These are phyloP conservation scores for Talaromyces amestolkiae DNA, from an alignment of 2,329 filamentous ascomycete genomes.

Conservation along the genomic window DNA sequence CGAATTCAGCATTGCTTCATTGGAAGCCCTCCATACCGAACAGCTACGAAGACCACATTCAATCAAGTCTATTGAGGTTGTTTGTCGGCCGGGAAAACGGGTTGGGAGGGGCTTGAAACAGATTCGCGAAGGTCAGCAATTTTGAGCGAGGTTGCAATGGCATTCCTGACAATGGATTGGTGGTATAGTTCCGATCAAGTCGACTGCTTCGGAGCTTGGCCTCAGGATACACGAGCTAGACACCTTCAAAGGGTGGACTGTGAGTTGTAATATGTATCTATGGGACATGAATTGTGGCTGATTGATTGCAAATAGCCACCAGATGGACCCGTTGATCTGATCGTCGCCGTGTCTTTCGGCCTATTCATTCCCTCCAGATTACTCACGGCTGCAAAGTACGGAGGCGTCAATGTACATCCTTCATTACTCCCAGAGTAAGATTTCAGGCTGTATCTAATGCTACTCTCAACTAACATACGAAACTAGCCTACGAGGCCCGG, in stretches of 20 bases:
- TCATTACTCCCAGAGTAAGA: constrained; percentile 78
- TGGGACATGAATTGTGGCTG: background rate
- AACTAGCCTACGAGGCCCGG: constrained; percentile 72
- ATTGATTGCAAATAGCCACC: constrained; percentile 52
- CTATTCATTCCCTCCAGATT: constrained; percentile 79
- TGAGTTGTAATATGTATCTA: constrained; percentile 40
- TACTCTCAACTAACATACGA: background rate
- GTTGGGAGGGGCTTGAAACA: constrained; percentile 70
- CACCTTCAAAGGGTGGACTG: constrained; percentile 79
- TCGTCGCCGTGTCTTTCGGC: constrained; percentile 93
- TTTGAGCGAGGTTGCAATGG: background rate
- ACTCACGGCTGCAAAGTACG: constrained; percentile 68
- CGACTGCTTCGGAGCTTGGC: constrained; percentile 60
- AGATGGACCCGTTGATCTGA: constrained; percentile 62
- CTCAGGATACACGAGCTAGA: constrained; percentile 72
- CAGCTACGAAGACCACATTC: constrained; percentile 51
- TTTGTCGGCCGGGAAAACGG: constrained; percentile 76
- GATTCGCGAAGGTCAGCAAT: constrained; percentile 60
- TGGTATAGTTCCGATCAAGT: constrained; percentile 67
- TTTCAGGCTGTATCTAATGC: too few species aligned
- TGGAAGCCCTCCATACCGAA: constrained; percentile 67
- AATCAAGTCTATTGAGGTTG: constrained; percentile 78
- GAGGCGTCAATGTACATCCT: constrained; percentile 90
- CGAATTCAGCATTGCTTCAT: constrained; percentile 76
- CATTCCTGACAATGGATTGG: background rate